Percentiles rank a stretch among this genome's conserved stretches.
These are phyloP conservation scores for Chernovozyma sophiae-reginae DNA, from an alignment of 1,139 yeast genomes.

Conservation along the genomic window DNA sequence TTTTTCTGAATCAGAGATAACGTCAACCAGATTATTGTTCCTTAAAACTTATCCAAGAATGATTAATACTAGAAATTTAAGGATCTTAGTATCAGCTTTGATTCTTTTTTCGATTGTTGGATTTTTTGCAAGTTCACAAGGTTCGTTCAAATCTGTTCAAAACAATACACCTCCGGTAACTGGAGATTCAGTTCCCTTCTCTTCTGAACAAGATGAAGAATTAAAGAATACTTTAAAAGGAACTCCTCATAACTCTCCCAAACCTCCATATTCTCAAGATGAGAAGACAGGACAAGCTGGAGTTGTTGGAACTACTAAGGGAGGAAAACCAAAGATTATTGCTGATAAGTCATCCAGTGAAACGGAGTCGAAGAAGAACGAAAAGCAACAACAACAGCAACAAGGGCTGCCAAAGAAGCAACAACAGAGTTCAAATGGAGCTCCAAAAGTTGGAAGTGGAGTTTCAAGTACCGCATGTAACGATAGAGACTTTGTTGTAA, in stretches of 20 bases:
- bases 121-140: slow-evolving; percentile 34
- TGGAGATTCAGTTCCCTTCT: slow-evolving; percentile 16
- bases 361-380: slow-evolving; percentile 8
- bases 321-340: slow-evolving; percentile 15
- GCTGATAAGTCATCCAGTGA: slow-evolving; percentile 22
- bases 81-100: slow-evolving; percentile 32
- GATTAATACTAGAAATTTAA: slow-evolving; percentile 35
- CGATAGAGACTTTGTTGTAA: slow-evolving; percentile 55
- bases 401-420: slow-evolving; percentile 6
- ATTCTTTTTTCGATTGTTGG: slow-evolving; percentile 33
- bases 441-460: slow-evolving; percentile 2
- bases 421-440: slow-evolving; percentile 5
- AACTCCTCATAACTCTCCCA: slow-evolving; percentile 28
- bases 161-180: slow-evolving; percentile 24
- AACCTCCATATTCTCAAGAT: slow-evolving; percentile 31
- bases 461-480: slow-evolving; percentile 18
- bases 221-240: slow-evolving; percentile 31
- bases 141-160: slow-evolving; percentile 24
- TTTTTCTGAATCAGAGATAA: background rate
- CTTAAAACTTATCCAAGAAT: slow-evolving; percentile 10
- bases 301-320: slow-evolving; percentile 6
- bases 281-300: slow-evolving; percentile 1
- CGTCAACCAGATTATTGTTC: background rate
- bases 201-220: slow-evolving; percentile 16
- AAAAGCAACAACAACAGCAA: slow-evolving; percentile 6